A percentile compares a stretch with the other conserved stretches of the same genome.
These are phyloP conservation scores for Botryococcus braunii DNA, from an alignment of 163 green algal genomes.

Conservation along the genomic window DNA sequence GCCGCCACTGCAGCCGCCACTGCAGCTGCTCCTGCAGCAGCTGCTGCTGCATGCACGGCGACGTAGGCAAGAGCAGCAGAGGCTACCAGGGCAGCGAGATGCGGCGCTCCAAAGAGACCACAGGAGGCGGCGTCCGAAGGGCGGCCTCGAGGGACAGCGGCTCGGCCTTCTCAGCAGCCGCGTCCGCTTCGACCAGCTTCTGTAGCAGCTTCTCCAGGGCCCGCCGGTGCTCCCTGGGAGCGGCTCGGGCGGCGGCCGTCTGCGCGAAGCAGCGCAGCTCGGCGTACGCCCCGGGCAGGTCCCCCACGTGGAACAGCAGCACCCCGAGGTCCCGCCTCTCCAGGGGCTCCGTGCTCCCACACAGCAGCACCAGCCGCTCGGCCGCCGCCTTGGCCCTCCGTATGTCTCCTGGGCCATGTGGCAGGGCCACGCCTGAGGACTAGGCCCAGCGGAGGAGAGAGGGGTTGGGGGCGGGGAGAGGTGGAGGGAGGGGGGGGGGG, in stretches of 20 bases:
- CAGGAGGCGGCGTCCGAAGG: background rate
- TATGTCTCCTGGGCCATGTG: conserved; percentile 43
- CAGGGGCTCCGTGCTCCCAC: conserved; percentile 9
- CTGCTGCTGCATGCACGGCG: too few species aligned
- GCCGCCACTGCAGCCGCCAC: too few species aligned
- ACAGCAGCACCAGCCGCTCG: conserved; percentile 60
- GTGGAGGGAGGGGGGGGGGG: too few species aligned
- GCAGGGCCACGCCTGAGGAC: background rate
- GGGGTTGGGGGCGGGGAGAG: too few species aligned
- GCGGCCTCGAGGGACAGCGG: background rate
- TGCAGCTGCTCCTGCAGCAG: too few species aligned
- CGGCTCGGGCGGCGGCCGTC: background rate
- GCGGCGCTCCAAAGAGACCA: background rate
- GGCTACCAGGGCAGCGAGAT: conserved; percentile 5
- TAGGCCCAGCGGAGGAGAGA: too few species aligned
- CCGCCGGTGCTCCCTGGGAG: background rate
- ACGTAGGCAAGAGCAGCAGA: too few species aligned
- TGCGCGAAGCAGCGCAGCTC: background rate
- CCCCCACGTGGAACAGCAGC: background rate
- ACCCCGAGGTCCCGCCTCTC: background rate
- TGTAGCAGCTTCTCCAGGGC: background rate
- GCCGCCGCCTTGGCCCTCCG: conserved; percentile 37
- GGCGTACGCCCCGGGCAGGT: background rate
- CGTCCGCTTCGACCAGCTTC: background rate
- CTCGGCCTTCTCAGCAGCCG: background rate